Base-by-base conservation (phyloP, 495 filamentous ascomycete genomes). In the Amniculicola lignicola region DNA sequence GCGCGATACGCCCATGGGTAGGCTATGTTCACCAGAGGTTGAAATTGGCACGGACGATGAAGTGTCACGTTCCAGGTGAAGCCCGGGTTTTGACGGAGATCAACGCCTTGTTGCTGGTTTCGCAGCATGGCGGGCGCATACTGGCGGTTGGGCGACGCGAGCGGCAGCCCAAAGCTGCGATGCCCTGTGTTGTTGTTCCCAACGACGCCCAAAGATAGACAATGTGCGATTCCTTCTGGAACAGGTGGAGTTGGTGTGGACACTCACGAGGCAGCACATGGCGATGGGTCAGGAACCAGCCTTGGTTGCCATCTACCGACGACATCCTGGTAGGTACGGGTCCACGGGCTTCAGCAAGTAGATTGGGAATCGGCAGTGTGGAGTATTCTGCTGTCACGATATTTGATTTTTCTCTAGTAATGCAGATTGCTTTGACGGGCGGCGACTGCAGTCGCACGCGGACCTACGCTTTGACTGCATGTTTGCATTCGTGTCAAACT, bases 111-210 rank as follows among this genome's bases (percentile, higher is more conserved):
- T 63, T 63, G 49, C 54, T 59, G 22, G 43, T 55, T 51, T 46
- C 22, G 53, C 47, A 49, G 36, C 33, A 51, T 51, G 9, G 46
- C 11, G 54, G 54, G 43, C 49, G 49, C 54, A 59, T 39, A 54
- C 43, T 31, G 42, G 59, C 50, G 54, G 55, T 63, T 63, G 60
- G 60, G 60, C 60, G 47, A 55, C 43, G 42, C 51, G 54, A 54
- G 36, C 33, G 33, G 42, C 51, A 43, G 53, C 59, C 59, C 59
- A 53, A 62, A 33, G 11, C 27, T 19, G 16, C 27, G n/a, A 60
- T 54, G 14, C 25, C 23, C 15, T n/a, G 49, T 15, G 16, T 14
- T 16, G 29, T 12, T 33, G 23, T 45, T 15, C 57, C n/a, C n/a
- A n/a, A n/a, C 36, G 59, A 62, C 58, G 59, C 59, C 59, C 59